A percentile compares a stretch with the other conserved stretches of the same genome.
Conservation (phyloP, 208 protist genomes). For the Leishmania braziliensis region DNA sequence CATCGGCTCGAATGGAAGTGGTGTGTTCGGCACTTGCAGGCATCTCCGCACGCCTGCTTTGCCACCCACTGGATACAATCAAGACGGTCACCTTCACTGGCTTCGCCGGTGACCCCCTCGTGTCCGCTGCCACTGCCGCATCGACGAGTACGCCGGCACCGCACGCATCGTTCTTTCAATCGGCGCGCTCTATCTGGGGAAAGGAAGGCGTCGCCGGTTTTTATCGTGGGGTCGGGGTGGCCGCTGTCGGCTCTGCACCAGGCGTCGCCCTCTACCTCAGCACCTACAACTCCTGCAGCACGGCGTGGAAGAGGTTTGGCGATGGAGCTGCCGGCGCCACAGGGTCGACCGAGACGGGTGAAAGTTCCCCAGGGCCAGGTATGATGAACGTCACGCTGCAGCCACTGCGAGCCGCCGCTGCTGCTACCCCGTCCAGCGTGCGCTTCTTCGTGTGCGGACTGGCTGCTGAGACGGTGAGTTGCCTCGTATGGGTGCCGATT, state of each 20-base stretch:
- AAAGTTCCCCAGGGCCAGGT: neutral
- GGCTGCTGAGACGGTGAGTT: constrained; percentile 82
- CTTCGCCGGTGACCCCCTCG: constrained; percentile 41
- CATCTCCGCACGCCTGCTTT: constrained; percentile 53
- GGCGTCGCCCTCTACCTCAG: constrained; percentile 80
- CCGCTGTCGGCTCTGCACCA: constrained; percentile 70
- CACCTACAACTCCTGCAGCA: constrained; percentile 60
- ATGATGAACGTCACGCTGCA: neutral
- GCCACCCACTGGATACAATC: constrained; percentile 85
- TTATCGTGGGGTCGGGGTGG: constrained; percentile 83
- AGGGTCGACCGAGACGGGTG: neutral
- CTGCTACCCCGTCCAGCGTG: constrained; percentile 27
- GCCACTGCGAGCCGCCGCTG: neutral
- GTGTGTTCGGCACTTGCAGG: constrained; percentile 64
- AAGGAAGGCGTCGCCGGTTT: constrained; percentile 72
- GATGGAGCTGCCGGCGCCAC: neutral
- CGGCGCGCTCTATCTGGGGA: constrained; percentile 40
- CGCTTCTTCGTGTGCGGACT: constrained; percentile 70
- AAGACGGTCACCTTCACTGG: constrained; percentile 85
- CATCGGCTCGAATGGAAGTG: constrained; percentile 43
- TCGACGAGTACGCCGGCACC: neutral
- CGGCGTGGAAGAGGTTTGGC: constrained; percentile 25
- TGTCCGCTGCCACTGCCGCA: neutral
- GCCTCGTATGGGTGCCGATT: constrained; percentile 87
- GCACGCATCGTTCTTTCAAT: constrained; percentile 19